Percentiles rank a stretch among this genome's conserved stretches.
Conservation (phyloP, 208 protist species). For the Acanthamoeba castellanii region DNA sequence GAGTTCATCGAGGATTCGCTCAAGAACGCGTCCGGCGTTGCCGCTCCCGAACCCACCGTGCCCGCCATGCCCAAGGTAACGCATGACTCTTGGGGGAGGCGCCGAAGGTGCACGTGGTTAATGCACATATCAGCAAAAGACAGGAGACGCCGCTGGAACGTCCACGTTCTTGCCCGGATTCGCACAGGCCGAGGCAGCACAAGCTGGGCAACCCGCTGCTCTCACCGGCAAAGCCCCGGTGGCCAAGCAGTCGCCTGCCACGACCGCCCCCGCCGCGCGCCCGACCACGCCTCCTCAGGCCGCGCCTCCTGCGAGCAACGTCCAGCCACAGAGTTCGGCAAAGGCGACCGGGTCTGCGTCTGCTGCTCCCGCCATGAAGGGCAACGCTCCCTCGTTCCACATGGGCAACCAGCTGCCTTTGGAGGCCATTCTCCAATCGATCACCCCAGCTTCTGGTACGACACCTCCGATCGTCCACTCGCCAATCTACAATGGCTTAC, state of each 20-base stretch:
- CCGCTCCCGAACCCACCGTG: constrained; percentile 50
- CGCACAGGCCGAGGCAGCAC: constrained; percentile 39
- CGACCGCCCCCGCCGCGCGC: not conserved
- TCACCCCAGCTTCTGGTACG: constrained; percentile 51
- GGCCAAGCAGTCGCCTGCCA: not conserved
- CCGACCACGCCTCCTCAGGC: constrained; percentile 12
- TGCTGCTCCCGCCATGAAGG: not conserved
- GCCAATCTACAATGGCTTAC: not conserved
- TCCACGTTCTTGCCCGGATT: constrained; percentile 56
- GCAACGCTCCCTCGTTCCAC: constrained; percentile 27
- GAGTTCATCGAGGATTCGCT: constrained; percentile 81
- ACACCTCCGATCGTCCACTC: not conserved
- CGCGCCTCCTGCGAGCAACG: not conserved
- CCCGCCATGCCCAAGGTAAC: constrained; percentile 60
- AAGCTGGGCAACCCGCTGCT: not conserved
- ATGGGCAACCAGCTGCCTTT: constrained; percentile 64
- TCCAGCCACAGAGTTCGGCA: not conserved
- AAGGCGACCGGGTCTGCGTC: not conserved
- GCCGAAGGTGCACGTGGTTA: not conserved
- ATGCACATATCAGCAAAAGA: constrained; percentile 24
- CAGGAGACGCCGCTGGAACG: constrained; percentile 26
- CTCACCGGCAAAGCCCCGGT: not conserved
- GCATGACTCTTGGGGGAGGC: not conserved
- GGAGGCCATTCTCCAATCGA: constrained; percentile 61
- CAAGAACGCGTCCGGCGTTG: not conserved